A percentile compares a stretch with the other conserved stretches of the same genome.
Evolutionary conservation across 257 asterid genomes (phyloP).

Genomic region (Jacaranda mimosifolia): DNA sequence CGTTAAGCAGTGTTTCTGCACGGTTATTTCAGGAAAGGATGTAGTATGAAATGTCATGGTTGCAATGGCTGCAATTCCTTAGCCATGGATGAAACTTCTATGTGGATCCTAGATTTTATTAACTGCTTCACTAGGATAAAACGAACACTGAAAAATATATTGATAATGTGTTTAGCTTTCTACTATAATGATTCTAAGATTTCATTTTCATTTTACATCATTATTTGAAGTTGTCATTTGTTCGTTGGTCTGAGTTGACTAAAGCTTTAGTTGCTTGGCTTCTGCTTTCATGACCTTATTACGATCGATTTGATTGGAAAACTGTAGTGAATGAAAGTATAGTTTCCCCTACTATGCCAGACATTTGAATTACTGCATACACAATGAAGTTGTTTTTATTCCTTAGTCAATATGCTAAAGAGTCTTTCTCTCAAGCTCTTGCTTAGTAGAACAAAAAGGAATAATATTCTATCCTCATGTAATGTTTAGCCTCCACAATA

Average conservation of each 20-base stretch:
- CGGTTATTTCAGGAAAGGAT: slow-evolving; percentile 99
- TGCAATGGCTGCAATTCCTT: too few species aligned
- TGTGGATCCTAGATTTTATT: slow-evolving; percentile 87
- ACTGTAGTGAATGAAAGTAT: slow-evolving; percentile 16
- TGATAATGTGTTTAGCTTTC: slow-evolving; percentile 68
- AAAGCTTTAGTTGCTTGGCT: background rate
- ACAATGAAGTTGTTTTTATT: slow-evolving; percentile 77
- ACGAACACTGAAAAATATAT: slow-evolving; percentile 87
- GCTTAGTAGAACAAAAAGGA: slow-evolving; percentile 81
- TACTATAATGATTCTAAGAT: slow-evolving; percentile 12
- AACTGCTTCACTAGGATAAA: slow-evolving; percentile 78
- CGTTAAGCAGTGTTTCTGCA: slow-evolving; percentile 51
- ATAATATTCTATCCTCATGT: slow-evolving; percentile 97
- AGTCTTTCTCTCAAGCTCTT: slow-evolving; percentile 81
- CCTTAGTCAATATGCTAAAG: slow-evolving; percentile 94
- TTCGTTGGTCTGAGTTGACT: background rate
- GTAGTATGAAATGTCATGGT: too few species aligned
- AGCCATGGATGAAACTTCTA: slow-evolving; percentile 88
- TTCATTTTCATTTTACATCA: background rate
- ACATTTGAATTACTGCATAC: slow-evolving; percentile 99
- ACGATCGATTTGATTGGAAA: slow-evolving; percentile 7
- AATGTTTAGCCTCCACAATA: slow-evolving; percentile 5
- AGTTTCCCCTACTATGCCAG: slow-evolving; percentile 52
- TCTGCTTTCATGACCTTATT: background rate
- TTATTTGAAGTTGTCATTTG: slow-evolving; percentile 25